Evolutionary conservation across 352 stramenopile species (phyloP), one percentile per base, ranked within the genome.

Genomic region (Thraustochytrium striatum): DNA sequence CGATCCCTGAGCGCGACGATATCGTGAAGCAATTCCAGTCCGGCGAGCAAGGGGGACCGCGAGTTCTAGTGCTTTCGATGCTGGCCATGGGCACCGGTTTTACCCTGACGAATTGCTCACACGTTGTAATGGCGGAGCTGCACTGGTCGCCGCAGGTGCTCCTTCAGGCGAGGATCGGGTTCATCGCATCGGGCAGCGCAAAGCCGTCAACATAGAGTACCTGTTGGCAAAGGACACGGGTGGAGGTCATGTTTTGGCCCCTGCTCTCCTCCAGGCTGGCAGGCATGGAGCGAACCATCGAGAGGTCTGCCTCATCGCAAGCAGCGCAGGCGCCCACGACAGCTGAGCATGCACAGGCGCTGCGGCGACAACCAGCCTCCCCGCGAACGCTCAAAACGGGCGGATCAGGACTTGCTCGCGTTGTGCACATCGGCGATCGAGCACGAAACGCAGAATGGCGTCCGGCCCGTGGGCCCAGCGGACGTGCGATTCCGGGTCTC

Each of bases 121-220:
- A 61, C 39, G 65, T 75, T 3, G n/a, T 75, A 16, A 68, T 75
- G 39, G 39, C 65, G 43, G 65, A 75, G 41, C 47, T 75, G 13
- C 91, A 97, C 68, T 97, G 92, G 92, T 97, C 96, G 52, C 92
- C 92, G 2, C 90, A 92, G 16, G 95, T 97, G 91, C 92, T 97
- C 80, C 81, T 86, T 19, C 87, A 91, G 83, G 95, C 7, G 93
- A 98, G 84, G 96, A 99, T 82, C 91, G 96, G 61, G 95, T 95
- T 11, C 95, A 98, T 85, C 91, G 96, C 33, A 99, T 99, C 78
- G 96, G 95, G 0, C 95, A 98, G n/a, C 43, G 41, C 19, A 43
- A 75, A 25, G 58, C 65, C n/a, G 65, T 75, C 1, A 61, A 9
- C 8, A 32, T 75, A 16, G 41, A 75, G 41, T 75, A 75, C 39